Evolutionary conservation across 192 early-diverging fungal species (phyloP).

Genomic region (Pilobolus umbonatus): DNA sequence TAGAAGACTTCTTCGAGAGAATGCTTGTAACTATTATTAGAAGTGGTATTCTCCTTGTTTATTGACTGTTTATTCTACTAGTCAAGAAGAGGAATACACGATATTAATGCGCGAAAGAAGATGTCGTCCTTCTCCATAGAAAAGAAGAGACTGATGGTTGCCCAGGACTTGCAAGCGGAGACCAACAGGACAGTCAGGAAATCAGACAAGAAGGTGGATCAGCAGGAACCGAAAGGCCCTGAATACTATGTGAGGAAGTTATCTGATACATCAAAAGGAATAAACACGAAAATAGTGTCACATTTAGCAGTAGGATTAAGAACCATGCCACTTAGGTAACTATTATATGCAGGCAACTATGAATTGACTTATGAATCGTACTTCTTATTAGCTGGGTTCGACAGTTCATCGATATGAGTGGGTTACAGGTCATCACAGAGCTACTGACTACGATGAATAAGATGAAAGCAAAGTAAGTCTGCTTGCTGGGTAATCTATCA

Average conservation of each 20-base stretch:
- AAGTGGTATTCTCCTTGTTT: background rate
- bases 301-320: slow-evolving; percentile 49
- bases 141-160: slow-evolving; percentile 52
- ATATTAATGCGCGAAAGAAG: slow-evolving; percentile 36
- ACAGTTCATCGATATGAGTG: slow-evolving; percentile 72
- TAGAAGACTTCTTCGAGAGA: slow-evolving; percentile 46
- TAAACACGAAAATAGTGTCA: slow-evolving; percentile 36
- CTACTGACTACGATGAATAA: slow-evolving; percentile 56
- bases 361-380: background rate
- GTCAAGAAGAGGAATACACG: slow-evolving; percentile 48
- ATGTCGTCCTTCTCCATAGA: slow-evolving; percentile 47
- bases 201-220: slow-evolving; percentile 12
- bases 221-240: slow-evolving; percentile 30
- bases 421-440: slow-evolving; percentile 63
- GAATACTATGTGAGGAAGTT: slow-evolving; percentile 52
- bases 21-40: slow-evolving; percentile 36
- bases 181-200: slow-evolving; percentile 20
- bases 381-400: slow-evolving; percentile 58
- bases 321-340: slow-evolving; percentile 51
- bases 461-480: slow-evolving; percentile 43
- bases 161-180: slow-evolving; percentile 39
- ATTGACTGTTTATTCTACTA: background rate
- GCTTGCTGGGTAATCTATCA: background rate
- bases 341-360: background rate
- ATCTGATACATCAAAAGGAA: slow-evolving; percentile 27